Evolutionary conservation across 2,329 filamentous ascomycete species (phyloP).

Genomic region (Colletotrichum chrysophilum): DNA sequence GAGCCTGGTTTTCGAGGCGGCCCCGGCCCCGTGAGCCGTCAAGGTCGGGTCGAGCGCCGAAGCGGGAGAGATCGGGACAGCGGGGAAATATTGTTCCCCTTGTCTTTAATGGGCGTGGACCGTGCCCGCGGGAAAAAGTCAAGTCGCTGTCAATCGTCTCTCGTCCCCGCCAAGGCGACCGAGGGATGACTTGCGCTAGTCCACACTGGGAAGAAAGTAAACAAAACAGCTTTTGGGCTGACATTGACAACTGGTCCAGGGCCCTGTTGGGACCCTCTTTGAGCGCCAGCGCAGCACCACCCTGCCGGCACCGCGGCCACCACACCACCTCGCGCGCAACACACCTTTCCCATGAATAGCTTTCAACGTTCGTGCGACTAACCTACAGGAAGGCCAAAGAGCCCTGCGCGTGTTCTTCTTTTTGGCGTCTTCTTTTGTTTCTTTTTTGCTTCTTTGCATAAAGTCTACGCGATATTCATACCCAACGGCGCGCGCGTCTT

Average conservation of each 20-base stretch:
- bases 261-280: not conserved
- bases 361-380: slow-evolving; percentile 4
- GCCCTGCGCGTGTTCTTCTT: not conserved
- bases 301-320: not conserved
- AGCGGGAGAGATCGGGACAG: not conserved
- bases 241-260: slow-evolving; percentile 3
- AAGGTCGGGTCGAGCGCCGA: not conserved
- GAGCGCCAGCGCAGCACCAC: not conserved
- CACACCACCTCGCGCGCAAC: slow-evolving; percentile 11
- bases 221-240: slow-evolving; percentile 13
- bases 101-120: not conserved
- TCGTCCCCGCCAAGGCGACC: not conserved
- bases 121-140: not conserved
- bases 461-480: not conserved
- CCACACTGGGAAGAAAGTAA: slow-evolving; percentile 8
- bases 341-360: slow-evolving; percentile 12
- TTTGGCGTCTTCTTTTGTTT: not conserved
- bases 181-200: not conserved
- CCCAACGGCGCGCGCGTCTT: not conserved
- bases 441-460: not conserved
- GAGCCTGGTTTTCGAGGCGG: not conserved
- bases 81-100: slow-evolving; percentile 18
- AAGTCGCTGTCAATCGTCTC: not conserved
- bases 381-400: not conserved
- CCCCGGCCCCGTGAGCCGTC: not conserved